Conservation (phyloP, 495 filamentous ascomycete genomes). For the Penicillium daleae region DNA sequence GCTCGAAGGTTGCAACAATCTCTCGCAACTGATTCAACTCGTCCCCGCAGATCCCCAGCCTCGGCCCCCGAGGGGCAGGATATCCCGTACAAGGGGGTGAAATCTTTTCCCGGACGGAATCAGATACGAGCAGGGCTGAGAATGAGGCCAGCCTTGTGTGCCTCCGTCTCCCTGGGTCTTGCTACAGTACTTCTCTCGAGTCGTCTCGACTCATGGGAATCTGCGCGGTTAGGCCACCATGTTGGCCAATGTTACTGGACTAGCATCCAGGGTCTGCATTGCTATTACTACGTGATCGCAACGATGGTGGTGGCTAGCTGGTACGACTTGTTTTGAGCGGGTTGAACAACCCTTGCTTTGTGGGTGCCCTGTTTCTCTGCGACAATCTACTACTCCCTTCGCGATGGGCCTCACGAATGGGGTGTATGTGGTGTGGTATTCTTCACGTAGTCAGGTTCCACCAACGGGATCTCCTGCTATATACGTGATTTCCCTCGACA, state of each 20-base stretch:
- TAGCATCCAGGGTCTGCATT: not conserved
- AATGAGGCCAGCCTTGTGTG: not conserved
- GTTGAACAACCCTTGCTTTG: slow-evolving; percentile 25
- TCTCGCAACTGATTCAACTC: not conserved
- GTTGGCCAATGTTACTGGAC: slow-evolving; percentile 36
- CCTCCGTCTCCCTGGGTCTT: not conserved
- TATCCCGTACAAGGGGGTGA: not conserved
- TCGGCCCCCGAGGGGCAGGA: slow-evolving; percentile 8
- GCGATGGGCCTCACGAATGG: slow-evolving; percentile 15
- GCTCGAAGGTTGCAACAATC: not conserved
- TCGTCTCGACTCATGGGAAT: slow-evolving; percentile 28
- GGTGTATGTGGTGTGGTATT: slow-evolving; percentile 15
- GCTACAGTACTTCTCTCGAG: too few species aligned
- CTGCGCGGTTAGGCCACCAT: slow-evolving; percentile 34
- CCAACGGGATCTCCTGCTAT: slow-evolving; percentile 17
- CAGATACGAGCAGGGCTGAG: slow-evolving; percentile 6
- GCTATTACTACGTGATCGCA: not conserved
- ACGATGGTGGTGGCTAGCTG: not conserved
- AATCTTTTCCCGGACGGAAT: not conserved
- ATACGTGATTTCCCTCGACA: slow-evolving; percentile 25
- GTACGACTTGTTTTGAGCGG: slow-evolving; percentile 27
- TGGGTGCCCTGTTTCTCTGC: slow-evolving; percentile 19
- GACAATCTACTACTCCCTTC: slow-evolving; percentile 21
- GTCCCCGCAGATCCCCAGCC: slow-evolving; percentile 12
- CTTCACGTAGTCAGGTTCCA: slow-evolving; percentile 28